Evolutionary conservation across 805 yeast species (phyloP).

Genomic region (Brettanomyces sp.): DNA sequence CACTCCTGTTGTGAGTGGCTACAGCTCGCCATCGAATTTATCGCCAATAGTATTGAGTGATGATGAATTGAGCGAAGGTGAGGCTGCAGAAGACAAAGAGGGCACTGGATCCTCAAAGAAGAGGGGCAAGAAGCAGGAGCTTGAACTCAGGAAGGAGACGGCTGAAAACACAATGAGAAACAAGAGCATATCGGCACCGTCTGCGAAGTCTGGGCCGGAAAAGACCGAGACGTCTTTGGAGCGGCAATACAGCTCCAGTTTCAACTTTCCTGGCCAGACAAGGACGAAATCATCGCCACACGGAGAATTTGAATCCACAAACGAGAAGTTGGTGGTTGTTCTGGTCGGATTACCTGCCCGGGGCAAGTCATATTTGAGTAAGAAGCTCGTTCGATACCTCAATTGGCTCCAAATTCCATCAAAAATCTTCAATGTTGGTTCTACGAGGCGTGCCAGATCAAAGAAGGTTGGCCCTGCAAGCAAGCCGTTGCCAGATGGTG

Average conservation of each 20-base stretch:
- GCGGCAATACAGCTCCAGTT: slow-evolving; percentile 10
- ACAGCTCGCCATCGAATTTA: slow-evolving; percentile 40
- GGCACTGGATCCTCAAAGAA: not conserved
- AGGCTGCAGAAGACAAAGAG: slow-evolving; percentile 8
- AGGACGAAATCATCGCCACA: slow-evolving; percentile 72
- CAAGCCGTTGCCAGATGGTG: slow-evolving; percentile 46
- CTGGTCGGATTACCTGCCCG: slow-evolving; percentile 97
- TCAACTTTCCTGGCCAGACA: slow-evolving; percentile 90
- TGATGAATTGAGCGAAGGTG: slow-evolving; percentile 19
- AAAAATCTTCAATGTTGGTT: slow-evolving; percentile 89
- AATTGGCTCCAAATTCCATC: slow-evolving; percentile 93
- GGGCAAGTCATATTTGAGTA: slow-evolving; percentile 90
- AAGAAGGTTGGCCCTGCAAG: slow-evolving; percentile 45
- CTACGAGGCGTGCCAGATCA: slow-evolving; percentile 75
- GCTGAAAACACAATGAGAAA: slow-evolving; percentile 17
- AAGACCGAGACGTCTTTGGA: not conserved
- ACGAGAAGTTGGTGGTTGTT: slow-evolving; percentile 79
- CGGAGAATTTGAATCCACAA: slow-evolving; percentile 44
- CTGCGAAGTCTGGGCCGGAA: not conserved
- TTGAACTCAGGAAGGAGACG: slow-evolving; percentile 10
- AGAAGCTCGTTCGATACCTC: slow-evolving; percentile 79
- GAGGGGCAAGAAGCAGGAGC: slow-evolving; percentile 6
- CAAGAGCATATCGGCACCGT: slow-evolving; percentile 1
- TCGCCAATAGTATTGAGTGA: slow-evolving; percentile 20
- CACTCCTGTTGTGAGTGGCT: slow-evolving; percentile 56